A percentile compares a stretch with the other conserved stretches of the same genome.
phyloP scores from a whole-genome alignment of 2,329 filamentous ascomycete species.

The Cyphellophora europaea region DNA sequence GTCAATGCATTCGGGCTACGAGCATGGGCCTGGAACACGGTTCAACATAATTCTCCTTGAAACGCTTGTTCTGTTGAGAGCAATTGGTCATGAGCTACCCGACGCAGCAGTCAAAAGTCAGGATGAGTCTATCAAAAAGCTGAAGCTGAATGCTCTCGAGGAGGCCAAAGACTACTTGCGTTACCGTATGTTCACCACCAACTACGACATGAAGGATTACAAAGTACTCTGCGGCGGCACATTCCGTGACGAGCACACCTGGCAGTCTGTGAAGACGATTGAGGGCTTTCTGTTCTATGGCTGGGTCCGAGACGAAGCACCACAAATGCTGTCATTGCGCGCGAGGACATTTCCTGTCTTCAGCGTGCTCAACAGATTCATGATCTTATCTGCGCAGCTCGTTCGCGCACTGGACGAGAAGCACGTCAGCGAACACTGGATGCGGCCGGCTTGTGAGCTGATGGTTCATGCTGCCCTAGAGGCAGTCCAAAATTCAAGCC shows the following conservation, averaged over 20 bases:
- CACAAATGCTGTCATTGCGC: too few relatives aligned
- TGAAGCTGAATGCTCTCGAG: background rate
- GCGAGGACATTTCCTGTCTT: too few relatives aligned
- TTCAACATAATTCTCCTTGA: background rate
- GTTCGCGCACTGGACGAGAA: conserved; percentile 1
- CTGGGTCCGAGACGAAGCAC: too few relatives aligned
- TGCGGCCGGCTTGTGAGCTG: conserved; percentile 13
- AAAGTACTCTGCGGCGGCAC: too few relatives aligned
- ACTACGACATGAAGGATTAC: background rate
- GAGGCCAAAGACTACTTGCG: background rate
- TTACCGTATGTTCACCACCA: background rate
- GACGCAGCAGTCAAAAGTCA: background rate
- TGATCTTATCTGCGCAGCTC: conserved; percentile 14
- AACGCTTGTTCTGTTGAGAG: background rate
- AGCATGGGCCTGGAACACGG: background rate
- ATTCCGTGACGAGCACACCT: too few relatives aligned
- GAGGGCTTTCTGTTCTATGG: too few relatives aligned
- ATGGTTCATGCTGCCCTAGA: conserved; percentile 15
- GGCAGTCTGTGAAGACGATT: too few relatives aligned
- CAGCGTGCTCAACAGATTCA: conserved; percentile 13
- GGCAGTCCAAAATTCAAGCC: background rate
- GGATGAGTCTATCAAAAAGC: background rate
- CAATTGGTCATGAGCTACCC: too few relatives aligned
- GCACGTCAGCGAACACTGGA: conserved; percentile 10
- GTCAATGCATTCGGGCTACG: background rate